phyloP scores from a whole-genome alignment of 2,329 filamentous ascomycete genomes.

The Bipolaris cookei region DNA sequence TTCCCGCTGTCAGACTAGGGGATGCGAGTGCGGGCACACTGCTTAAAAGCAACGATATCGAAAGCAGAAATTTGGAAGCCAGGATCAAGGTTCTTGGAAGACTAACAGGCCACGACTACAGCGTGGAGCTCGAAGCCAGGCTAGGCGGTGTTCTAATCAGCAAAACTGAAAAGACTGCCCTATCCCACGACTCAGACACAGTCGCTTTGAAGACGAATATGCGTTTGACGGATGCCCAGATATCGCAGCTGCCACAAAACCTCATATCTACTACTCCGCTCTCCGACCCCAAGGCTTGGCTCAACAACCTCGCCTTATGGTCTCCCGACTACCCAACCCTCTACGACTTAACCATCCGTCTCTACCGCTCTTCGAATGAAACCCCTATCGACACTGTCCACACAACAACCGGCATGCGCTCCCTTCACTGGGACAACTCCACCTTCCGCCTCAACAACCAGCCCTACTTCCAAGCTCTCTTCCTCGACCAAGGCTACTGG shows the following conservation, averaged over 20 bases:
- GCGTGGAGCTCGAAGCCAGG: constrained; percentile 61
- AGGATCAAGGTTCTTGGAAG: constrained; percentile 59
- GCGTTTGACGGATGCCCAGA: constrained; percentile 55
- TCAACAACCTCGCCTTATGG: constrained; percentile 66
- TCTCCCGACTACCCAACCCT: constrained; percentile 64
- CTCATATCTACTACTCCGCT: constrained; percentile 41
- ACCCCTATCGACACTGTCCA: constrained; percentile 61
- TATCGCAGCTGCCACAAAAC: constrained; percentile 49
- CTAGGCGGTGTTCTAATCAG: constrained; percentile 59
- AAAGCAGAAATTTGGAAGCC: constrained; percentile 59
- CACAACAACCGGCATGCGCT: constrained; percentile 68
- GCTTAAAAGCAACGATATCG: constrained; percentile 61
- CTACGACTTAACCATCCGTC: constrained; percentile 62
- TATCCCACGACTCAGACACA: constrained; percentile 60
- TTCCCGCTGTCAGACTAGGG: constrained; percentile 60
- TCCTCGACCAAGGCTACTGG: constrained; percentile 70
- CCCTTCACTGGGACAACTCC: constrained; percentile 65
- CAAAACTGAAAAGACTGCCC: constrained; percentile 50
- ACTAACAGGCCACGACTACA: constrained; percentile 54
- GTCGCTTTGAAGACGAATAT: constrained; percentile 58
- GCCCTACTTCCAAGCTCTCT: constrained; percentile 66
- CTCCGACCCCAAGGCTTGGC: constrained; percentile 55
- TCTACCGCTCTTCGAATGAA: constrained; percentile 52
- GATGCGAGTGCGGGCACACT: constrained; percentile 66
- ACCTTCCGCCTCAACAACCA: constrained; percentile 65